Evolutionary conservation across 2,329 filamentous ascomycete genomes (phyloP).

Genomic region (Pestalotiopsis sp.): DNA sequence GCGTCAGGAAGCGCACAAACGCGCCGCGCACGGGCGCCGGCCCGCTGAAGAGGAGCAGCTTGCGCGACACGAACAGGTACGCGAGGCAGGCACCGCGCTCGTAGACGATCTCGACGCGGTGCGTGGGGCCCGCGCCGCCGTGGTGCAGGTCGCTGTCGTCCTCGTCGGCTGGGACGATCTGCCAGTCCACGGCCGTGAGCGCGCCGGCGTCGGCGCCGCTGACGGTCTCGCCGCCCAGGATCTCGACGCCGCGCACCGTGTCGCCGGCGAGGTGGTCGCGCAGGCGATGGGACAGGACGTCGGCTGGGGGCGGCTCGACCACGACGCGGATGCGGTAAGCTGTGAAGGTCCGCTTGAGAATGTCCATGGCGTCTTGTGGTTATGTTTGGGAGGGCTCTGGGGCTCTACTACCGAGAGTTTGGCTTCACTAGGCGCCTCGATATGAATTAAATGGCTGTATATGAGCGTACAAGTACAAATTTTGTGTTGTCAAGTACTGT

Average conservation of each 20-base stretch:
- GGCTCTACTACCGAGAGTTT: background rate
- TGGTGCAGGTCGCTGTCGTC: background rate
- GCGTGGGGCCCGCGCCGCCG: background rate
- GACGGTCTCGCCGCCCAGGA: slow-evolving; percentile 40
- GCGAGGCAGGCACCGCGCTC: slow-evolving; percentile 3
- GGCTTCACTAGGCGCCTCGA: too few relatives aligned
- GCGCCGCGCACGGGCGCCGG: slow-evolving; percentile 50
- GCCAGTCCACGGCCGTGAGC: slow-evolving; percentile 24
- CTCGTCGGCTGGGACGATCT: background rate
- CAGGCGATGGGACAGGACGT: slow-evolving; percentile 45
- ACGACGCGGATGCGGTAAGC: slow-evolving; percentile 55
- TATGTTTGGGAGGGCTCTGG: background rate
- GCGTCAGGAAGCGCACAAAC: slow-evolving; percentile 51
- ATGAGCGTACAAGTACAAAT: too few relatives aligned
- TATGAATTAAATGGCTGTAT: too few relatives aligned
- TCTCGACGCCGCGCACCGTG: slow-evolving; percentile 59
- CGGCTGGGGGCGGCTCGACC: slow-evolving; percentile 34
- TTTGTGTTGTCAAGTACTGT: background rate
- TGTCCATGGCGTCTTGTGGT: slow-evolving; percentile 7
- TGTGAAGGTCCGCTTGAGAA: slow-evolving; percentile 61
- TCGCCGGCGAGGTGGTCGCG: slow-evolving; percentile 58
- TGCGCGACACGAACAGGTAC: slow-evolving; percentile 44
- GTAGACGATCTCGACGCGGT: background rate
- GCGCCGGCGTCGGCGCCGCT: slow-evolving; percentile 35
- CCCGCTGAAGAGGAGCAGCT: slow-evolving; percentile 56